phyloP scores from a whole-genome alignment of 1,284 basidiomycete species.

The Cerrena zonata region DNA sequence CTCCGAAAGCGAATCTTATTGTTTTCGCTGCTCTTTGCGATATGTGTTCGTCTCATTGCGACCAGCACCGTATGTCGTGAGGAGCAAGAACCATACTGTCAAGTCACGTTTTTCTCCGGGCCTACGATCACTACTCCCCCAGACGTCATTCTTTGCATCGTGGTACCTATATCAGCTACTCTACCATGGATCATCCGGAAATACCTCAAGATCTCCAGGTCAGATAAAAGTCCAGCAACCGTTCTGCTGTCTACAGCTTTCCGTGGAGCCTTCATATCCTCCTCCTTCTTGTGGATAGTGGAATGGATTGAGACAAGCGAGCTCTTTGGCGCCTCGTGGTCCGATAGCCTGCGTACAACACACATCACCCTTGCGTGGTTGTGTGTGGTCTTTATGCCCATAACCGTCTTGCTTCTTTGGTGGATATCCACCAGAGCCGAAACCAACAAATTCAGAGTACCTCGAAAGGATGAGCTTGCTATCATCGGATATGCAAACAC shows the following conservation, averaged over 20 bases:
- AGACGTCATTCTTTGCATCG: conserved; percentile 46
- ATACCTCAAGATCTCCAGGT: conserved; percentile 64
- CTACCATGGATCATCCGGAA: conserved; percentile 55
- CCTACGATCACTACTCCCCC: conserved; percentile 64
- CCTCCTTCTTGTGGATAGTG: conserved; percentile 67
- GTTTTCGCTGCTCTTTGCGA: conserved; percentile 57
- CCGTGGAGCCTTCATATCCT: conserved; percentile 51
- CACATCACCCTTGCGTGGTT: conserved; percentile 62
- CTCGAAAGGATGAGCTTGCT: conserved; percentile 45
- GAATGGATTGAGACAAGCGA: conserved; percentile 70
- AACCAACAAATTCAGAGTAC: conserved; percentile 16
- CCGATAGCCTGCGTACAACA: conserved; percentile 38
- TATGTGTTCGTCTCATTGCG: conserved; percentile 71
- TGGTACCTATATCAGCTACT: conserved; percentile 48
- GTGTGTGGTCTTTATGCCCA: conserved; percentile 45
- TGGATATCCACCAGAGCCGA: conserved; percentile 67
- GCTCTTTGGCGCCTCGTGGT: conserved; percentile 36
- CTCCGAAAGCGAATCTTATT: conserved; percentile 74
- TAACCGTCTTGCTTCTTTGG: conserved; percentile 64
- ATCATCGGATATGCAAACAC: conserved; percentile 88
- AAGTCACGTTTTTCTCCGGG: conserved; percentile 80
- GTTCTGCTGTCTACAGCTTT: conserved; percentile 59
- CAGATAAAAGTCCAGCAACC: conserved; percentile 67
- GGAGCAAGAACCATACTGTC: conserved; percentile 86
- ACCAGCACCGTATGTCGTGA: conserved; percentile 86